Conservation (phyloP, 2,329 filamentous ascomycete genomes). For the Aureobasidium namibiae region DNA sequence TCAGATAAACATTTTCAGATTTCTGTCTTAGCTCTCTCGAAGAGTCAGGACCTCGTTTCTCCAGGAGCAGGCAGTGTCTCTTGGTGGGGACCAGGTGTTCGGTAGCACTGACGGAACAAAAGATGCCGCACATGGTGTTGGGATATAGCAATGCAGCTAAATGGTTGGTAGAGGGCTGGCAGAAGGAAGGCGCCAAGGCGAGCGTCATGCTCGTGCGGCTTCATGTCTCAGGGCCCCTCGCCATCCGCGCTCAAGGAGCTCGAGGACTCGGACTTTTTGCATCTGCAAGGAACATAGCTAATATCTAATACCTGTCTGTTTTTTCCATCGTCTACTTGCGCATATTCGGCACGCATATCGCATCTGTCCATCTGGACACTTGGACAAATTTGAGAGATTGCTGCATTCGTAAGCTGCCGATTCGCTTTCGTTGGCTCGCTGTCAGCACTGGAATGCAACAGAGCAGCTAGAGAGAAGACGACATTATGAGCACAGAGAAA, state of each 20-base stretch:
- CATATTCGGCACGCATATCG: not conserved
- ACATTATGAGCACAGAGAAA: not conserved
- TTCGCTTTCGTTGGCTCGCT: not conserved
- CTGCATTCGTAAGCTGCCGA: not conserved
- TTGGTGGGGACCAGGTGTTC: constrained; percentile 18
- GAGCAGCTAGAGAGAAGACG: not conserved
- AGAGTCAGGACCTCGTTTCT: constrained; percentile 25
- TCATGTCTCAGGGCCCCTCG: not conserved
- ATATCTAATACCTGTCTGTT: not conserved
- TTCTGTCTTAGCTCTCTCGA: not conserved
- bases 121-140: constrained; percentile 28
- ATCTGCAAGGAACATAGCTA: constrained; percentile 1
- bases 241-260: not conserved
- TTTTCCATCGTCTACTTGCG: not conserved
- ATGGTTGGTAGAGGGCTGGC: not conserved
- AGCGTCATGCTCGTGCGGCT: not conserved
- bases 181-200: not conserved
- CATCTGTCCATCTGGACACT: not conserved
- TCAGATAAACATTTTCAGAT: constrained; percentile 30
- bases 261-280: not conserved
- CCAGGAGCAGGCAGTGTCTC: constrained; percentile 19
- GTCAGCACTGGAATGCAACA: not conserved
- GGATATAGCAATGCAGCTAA: not conserved
- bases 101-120: constrained; percentile 23
- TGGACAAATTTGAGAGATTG: not conserved